Conservation (phyloP, 768 basidiomycete species). For the Lactarius pseudohatsudake region DNA sequence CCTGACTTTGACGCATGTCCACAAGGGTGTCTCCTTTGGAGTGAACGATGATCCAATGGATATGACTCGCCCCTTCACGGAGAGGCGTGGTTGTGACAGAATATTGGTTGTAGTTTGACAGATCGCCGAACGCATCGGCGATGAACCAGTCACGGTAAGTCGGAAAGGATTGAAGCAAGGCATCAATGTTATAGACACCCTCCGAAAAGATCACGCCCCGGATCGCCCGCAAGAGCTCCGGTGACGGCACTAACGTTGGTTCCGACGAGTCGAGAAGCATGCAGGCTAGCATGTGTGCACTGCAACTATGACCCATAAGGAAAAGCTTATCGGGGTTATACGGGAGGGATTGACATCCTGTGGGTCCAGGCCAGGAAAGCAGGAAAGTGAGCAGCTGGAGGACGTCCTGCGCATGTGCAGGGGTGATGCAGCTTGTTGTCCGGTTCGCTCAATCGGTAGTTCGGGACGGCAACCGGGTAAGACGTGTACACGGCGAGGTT, state of each 20-base stretch:
- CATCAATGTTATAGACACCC: slow-evolving; percentile 76
- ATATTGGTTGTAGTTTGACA: slow-evolving; percentile 47
- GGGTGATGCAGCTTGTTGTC: slow-evolving; percentile 57
- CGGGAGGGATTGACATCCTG: slow-evolving; percentile 29
- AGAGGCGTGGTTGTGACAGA: slow-evolving; percentile 46
- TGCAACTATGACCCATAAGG: slow-evolving; percentile 78
- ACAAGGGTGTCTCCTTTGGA: slow-evolving; percentile 71
- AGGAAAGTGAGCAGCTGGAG: slow-evolving; percentile 63
- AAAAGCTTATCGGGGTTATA: slow-evolving; percentile 48
- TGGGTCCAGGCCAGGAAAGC: slow-evolving; percentile 44
- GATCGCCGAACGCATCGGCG: slow-evolving; percentile 56
- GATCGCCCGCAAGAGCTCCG: slow-evolving; percentile 43
- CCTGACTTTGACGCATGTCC: slow-evolving; percentile 58
- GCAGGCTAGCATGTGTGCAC: slow-evolving; percentile 75
- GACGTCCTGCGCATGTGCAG: slow-evolving; percentile 66
- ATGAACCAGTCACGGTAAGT: slow-evolving; percentile 72
- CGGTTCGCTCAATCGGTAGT: slow-evolving; percentile 69
- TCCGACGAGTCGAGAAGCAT: slow-evolving; percentile 59
- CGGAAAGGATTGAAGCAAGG: slow-evolving; percentile 63
- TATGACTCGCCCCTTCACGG: slow-evolving; percentile 37
- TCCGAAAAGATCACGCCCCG: slow-evolving; percentile 64
- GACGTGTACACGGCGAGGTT: slow-evolving; percentile 49
- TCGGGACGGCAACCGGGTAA: slow-evolving; percentile 66
- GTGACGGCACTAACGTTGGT: slow-evolving; percentile 48
- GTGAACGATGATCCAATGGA: slow-evolving; percentile 73